phyloP scores from a whole-genome alignment of 306 rosid species.

The Glycine tomentella region DNA sequence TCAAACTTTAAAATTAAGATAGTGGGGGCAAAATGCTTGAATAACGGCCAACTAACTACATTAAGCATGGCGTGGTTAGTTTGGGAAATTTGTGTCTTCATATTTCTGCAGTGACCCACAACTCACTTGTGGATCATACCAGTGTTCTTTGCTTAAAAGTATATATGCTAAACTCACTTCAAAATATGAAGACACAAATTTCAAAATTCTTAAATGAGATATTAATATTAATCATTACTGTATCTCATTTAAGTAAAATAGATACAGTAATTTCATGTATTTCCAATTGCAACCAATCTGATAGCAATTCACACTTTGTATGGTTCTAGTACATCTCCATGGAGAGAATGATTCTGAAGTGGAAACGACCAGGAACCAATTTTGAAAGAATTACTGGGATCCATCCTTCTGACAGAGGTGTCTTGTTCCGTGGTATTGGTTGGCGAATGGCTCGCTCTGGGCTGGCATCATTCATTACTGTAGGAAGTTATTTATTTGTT shows the following conservation, averaged over 20 bases:
- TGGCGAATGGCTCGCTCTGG: slow-evolving; percentile 84
- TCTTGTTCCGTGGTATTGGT: slow-evolving; percentile 72
- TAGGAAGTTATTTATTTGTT: slow-evolving; percentile 73
- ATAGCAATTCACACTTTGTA: slow-evolving; percentile 15
- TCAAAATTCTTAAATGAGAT: too few relatives aligned
- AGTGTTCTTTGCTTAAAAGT: slow-evolving; percentile 19
- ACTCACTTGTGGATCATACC: slow-evolving; percentile 1
- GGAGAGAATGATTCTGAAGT: slow-evolving; percentile 83
- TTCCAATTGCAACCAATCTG: slow-evolving; percentile 36
- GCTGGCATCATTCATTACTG: slow-evolving; percentile 69
- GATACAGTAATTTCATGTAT: not conserved
- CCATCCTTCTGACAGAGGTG: slow-evolving; percentile 80
- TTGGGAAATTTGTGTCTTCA: slow-evolving; percentile 14
- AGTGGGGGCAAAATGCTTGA: slow-evolving; percentile 22
- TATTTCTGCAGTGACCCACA: slow-evolving; percentile 6
- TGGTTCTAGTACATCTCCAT: slow-evolving; percentile 64
- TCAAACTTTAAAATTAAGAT: slow-evolving; percentile 17
- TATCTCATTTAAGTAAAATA: slow-evolving; percentile 19
- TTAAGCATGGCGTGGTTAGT: slow-evolving; percentile 25
- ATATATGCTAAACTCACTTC: too few relatives aligned
- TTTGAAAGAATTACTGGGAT: slow-evolving; percentile 78
- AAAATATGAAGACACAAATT: too few relatives aligned
- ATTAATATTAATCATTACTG: slow-evolving; percentile 31
- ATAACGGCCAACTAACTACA: slow-evolving; percentile 1
- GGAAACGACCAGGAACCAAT: slow-evolving; percentile 73